phyloP scores from a whole-genome alignment of 163 green algal species.

The Coccomyxa subellipsoidea region DNA sequence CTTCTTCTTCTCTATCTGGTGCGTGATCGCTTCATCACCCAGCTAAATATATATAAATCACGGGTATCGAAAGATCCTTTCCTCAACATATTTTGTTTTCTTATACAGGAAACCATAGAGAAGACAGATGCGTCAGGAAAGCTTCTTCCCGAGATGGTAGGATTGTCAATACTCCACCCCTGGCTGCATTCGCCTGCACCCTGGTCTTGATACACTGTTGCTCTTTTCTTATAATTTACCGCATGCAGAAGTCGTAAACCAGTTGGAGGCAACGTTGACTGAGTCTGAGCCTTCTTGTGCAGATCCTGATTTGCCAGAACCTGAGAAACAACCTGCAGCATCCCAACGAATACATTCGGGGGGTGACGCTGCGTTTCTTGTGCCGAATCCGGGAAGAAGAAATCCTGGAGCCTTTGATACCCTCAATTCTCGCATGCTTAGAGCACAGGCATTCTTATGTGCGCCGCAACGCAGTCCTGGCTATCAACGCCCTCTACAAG shows the following conservation, averaged over 20 bases:
- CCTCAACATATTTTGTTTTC: background rate
- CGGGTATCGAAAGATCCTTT: too few species aligned
- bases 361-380: slow-evolving; percentile 86
- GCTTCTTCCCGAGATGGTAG: slow-evolving; percentile 98
- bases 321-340: slow-evolving; percentile 99
- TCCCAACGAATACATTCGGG: slow-evolving; percentile 98
- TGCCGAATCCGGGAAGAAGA: slow-evolving; percentile 91
- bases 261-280: background rate
- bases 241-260: too few species aligned
- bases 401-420: slow-evolving; percentile 97
- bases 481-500: slow-evolving; percentile 90
- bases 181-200: too few species aligned
- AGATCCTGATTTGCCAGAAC: slow-evolving; percentile 99
- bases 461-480: slow-evolving; percentile 93
- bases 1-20: slow-evolving; percentile 99
- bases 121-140: slow-evolving; percentile 97
- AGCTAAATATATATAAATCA: too few species aligned
- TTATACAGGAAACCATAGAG: slow-evolving; percentile 93
- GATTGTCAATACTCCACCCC: slow-evolving; percentile 13
- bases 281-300: slow-evolving; percentile 21
- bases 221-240: too few species aligned
- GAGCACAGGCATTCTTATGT: slow-evolving; percentile 94
- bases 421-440: slow-evolving; percentile 87
- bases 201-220: too few species aligned
- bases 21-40: slow-evolving; percentile 18